Conservation (phyloP, 2,329 filamentous ascomycete genomes). For the Paraphoma chrysanthemicola region DNA sequence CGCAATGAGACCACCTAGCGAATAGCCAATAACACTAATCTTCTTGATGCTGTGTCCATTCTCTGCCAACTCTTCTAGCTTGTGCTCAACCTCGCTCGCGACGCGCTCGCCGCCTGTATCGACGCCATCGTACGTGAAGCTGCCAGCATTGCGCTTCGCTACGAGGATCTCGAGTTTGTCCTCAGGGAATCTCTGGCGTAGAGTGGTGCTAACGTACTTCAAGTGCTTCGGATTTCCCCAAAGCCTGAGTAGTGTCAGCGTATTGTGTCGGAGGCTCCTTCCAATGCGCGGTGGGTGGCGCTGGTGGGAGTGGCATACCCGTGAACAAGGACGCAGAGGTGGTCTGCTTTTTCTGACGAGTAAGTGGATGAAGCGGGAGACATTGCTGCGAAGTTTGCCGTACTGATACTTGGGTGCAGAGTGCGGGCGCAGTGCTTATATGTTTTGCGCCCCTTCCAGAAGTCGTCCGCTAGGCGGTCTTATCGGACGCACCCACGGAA, state of each 20-base stretch:
- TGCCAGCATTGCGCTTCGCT: conserved; percentile 75
- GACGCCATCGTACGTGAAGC: conserved; percentile 72
- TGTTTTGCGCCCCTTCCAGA: conserved; percentile 17
- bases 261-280: conserved; percentile 1
- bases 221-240: conserved; percentile 84
- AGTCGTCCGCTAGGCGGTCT: conserved; percentile 26
- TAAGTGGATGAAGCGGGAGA: conserved; percentile 13
- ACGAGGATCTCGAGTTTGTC: conserved; percentile 74
- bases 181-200: conserved; percentile 67
- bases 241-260: conserved; percentile 57
- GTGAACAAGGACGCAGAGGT: conserved; percentile 80
- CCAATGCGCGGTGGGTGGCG: conserved; percentile 1
- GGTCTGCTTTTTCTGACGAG: conserved; percentile 56
- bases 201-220: conserved; percentile 68
- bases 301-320: conserved; percentile 59
- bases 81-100: conserved; percentile 68
- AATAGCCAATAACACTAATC: conserved; percentile 88
- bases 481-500: conserved; percentile 16
- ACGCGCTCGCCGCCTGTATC: conserved; percentile 73
- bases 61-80: conserved; percentile 60
- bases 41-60: conserved; percentile 77
- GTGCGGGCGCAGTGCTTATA: conserved; percentile 21
- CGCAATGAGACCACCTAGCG: conserved; percentile 83
- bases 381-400: conserved; percentile 17
- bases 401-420: neutral